Conservation (phyloP, 306 rosid species). For the Malus asiatica region DNA sequence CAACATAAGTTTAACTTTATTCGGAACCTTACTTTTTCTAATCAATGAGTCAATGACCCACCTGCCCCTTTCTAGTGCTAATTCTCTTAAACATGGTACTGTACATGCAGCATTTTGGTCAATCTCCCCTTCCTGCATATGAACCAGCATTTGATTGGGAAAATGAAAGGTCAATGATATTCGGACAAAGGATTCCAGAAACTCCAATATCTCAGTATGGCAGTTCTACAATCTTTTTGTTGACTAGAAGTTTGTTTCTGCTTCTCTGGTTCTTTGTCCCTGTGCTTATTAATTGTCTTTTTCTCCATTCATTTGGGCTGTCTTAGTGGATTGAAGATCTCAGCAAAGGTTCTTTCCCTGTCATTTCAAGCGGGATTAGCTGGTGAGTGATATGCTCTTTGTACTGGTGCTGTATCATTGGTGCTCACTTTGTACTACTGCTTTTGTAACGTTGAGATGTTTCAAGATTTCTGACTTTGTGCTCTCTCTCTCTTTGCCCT, state of each 20-base stretch:
- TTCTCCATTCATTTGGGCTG: slow-evolving; percentile 22
- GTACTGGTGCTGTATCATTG: slow-evolving; percentile 15
- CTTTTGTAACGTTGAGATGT: slow-evolving; percentile 19
- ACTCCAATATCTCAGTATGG: slow-evolving; percentile 82
- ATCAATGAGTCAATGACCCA: not conserved
- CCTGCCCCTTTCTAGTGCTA: not conserved
- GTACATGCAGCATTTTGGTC: slow-evolving; percentile 69
- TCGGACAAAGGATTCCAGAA: slow-evolving; percentile 93
- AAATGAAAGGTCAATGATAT: slow-evolving; percentile 89
- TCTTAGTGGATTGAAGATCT: slow-evolving; percentile 90
- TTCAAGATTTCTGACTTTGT: slow-evolving; percentile 35
- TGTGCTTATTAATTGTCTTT: slow-evolving; percentile 12
- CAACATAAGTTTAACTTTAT: not conserved
- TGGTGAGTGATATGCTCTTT: slow-evolving; percentile 52
- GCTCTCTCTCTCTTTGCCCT: slow-evolving; percentile 17
- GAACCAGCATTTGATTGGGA: slow-evolving; percentile 99
- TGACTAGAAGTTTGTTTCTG: slow-evolving; percentile 3
- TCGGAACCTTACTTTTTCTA: not conserved
- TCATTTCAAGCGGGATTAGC: slow-evolving; percentile 77
- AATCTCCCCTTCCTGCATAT: slow-evolving; percentile 89
- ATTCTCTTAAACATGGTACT: not conserved
- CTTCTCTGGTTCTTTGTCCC: slow-evolving; percentile 10
- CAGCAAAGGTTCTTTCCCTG: slow-evolving; percentile 78
- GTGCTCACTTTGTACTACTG: slow-evolving; percentile 5
- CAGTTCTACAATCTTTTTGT: not conserved